Percentiles rank a stretch among this genome's conserved stretches.
Conservation (phyloP, 441 rosid genomes). For the Cnidoscolus chayamansa region DNA sequence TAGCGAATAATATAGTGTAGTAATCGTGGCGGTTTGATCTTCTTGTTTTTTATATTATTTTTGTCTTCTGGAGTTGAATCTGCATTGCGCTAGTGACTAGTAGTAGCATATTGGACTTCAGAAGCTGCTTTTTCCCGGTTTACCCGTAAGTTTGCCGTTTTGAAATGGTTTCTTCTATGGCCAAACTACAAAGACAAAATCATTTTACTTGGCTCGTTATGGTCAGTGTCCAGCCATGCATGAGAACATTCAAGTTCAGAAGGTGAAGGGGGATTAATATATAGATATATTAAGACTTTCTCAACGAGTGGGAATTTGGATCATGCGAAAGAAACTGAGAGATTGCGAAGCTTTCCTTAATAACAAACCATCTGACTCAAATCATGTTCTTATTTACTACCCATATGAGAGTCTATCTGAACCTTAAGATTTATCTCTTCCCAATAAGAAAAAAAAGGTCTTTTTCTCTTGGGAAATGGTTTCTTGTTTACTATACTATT, state of each 20-base stretch:
- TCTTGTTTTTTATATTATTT: constrained; percentile 7
- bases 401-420: not conserved
- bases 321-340: constrained; percentile 18
- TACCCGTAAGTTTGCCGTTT: constrained; percentile 36
- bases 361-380: constrained; percentile 5
- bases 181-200: constrained; percentile 21
- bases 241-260: constrained; percentile 25
- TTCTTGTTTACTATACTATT: constrained; percentile 14
- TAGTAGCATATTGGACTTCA: constrained; percentile 16
- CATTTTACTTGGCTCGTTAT: constrained; percentile 26
- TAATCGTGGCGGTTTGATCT: constrained; percentile 12
- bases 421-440: constrained; percentile 24
- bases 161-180: constrained; percentile 27
- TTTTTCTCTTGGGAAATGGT: constrained; percentile 15
- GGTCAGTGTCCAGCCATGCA: constrained; percentile 44
- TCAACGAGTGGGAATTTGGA: constrained; percentile 14
- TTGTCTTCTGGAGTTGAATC: constrained; percentile 20
- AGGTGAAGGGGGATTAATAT: constrained; percentile 6
- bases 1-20: constrained; percentile 8
- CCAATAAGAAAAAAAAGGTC: constrained; percentile 13
- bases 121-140: constrained; percentile 30
- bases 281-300: not conserved
- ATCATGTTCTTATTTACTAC: constrained; percentile 13
- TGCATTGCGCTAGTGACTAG: constrained; percentile 9
- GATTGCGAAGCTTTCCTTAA: constrained; percentile 31